Percentiles rank a stretch among this genome's conserved stretches.
Evolutionary conservation across 1,139 yeast genomes (phyloP).

Genomic region (Suhomyces bribrorum): DNA sequence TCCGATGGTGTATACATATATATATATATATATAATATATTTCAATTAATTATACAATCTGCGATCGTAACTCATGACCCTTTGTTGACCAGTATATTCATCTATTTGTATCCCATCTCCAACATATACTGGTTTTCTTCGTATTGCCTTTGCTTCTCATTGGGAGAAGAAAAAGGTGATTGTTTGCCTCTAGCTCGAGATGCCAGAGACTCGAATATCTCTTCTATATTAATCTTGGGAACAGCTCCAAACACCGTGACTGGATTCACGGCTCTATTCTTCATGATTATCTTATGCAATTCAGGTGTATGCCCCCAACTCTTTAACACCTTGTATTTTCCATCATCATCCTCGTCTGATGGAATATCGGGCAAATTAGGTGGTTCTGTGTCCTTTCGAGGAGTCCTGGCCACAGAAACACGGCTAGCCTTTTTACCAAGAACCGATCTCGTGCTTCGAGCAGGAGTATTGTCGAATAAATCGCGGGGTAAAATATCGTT

Average conservation of each 20-base stretch:
- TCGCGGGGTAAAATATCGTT: constrained; percentile 6
- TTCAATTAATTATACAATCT: neutral
- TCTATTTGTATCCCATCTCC: constrained; percentile 51
- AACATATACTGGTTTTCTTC: constrained; percentile 50
- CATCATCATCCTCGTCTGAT: constrained; percentile 58
- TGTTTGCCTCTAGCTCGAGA: constrained; percentile 55
- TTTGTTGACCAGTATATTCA: too few relatives aligned
- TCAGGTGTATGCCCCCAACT: constrained; percentile 78
- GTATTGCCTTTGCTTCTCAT: constrained; percentile 35
- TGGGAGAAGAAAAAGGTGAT: constrained; percentile 47
- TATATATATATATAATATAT: neutral
- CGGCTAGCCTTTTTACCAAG: constrained; percentile 11
- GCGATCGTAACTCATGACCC: neutral
- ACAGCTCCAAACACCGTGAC: constrained; percentile 75
- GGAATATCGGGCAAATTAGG: constrained; percentile 44
- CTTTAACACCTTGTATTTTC: constrained; percentile 44
- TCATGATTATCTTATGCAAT: constrained; percentile 49
- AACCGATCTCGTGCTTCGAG: constrained; percentile 7
- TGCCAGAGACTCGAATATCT: constrained; percentile 59
- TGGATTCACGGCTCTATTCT: constrained; percentile 70
- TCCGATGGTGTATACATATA: neutral
- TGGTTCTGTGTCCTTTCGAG: neutral
- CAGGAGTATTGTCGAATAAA: constrained; percentile 3
- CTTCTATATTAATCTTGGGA: constrained; percentile 66
- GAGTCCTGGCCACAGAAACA: constrained; percentile 8